Conservation (phyloP, 192 early-diverging fungal species). For the Coemansia sp. region DNA sequence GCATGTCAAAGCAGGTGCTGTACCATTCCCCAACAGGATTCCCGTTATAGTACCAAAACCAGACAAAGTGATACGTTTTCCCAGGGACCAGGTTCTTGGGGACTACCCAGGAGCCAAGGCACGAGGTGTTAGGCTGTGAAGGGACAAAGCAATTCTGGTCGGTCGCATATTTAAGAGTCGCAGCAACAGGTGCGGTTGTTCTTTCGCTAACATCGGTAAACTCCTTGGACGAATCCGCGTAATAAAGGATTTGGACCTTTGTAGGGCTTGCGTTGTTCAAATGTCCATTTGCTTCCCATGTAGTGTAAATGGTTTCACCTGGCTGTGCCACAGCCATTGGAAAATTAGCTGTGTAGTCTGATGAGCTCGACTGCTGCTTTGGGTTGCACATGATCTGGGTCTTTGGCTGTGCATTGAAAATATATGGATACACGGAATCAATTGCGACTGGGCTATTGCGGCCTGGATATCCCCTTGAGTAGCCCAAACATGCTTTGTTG, state of each 20-base stretch:
- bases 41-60: slow-evolving; percentile 65
- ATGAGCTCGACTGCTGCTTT: slow-evolving; percentile 18
- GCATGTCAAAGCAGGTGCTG: slow-evolving; percentile 63
- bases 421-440: slow-evolving; percentile 58
- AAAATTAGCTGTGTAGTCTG: slow-evolving; percentile 36
- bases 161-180: slow-evolving; percentile 55
- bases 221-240: slow-evolving; percentile 18
- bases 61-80: slow-evolving; percentile 55
- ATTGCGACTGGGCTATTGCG: slow-evolving; percentile 42
- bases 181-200: slow-evolving; percentile 32
- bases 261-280: slow-evolving; percentile 49
- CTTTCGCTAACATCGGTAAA: slow-evolving; percentile 36
- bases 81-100: slow-evolving; percentile 55
- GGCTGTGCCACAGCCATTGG: slow-evolving; percentile 55
- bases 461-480: slow-evolving; percentile 56
- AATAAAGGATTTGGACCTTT: slow-evolving; percentile 47
- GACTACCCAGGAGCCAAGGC: slow-evolving; percentile 56
- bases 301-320: slow-evolving; percentile 55
- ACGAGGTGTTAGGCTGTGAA: slow-evolving; percentile 49
- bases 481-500: slow-evolving; percentile 52
- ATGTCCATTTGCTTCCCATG: slow-evolving; percentile 64
- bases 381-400: slow-evolving; percentile 56
- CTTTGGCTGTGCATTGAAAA: slow-evolving; percentile 41
- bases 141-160: slow-evolving; percentile 47
- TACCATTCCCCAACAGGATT: slow-evolving; percentile 65